Evolutionary conservation across 331 rosid genomes (phyloP).

Genomic region (Saraca asoca): DNA sequence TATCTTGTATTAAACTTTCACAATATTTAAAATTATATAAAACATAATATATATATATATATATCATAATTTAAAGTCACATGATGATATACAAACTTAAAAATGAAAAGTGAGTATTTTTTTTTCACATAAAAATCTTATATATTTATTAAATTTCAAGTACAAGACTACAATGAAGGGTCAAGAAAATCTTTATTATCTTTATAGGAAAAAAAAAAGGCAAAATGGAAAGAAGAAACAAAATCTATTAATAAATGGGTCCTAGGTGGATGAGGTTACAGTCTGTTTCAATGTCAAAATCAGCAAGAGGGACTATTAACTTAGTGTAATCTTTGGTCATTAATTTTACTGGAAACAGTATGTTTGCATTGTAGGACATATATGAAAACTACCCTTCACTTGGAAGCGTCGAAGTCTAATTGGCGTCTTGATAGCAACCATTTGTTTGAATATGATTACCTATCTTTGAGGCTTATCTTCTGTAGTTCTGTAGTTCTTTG

Average conservation of each 20-base stretch:
- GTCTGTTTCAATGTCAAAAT: constrained; percentile 8
- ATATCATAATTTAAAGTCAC: too few relatives aligned
- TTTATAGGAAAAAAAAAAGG: neutral
- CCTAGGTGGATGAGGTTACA: constrained; percentile 4
- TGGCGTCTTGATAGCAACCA: constrained; percentile 21
- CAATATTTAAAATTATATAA: too few relatives aligned
- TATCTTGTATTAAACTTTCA: too few relatives aligned
- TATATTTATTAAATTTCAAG: too few relatives aligned
- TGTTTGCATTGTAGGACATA: neutral
- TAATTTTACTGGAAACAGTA: too few relatives aligned
- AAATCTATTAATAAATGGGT: constrained; percentile 15
- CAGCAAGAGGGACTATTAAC: neutral
- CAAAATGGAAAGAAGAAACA: neutral
- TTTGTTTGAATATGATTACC: constrained; percentile 27
- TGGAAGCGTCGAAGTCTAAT: neutral
- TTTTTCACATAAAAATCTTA: too few relatives aligned
- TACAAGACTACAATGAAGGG: too few relatives aligned
- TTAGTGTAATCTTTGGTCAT: constrained; percentile 1
- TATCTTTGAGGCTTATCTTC: neutral
- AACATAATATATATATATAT: too few relatives aligned
- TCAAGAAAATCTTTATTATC: too few relatives aligned
- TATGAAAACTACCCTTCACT: neutral
- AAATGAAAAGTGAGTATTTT: too few relatives aligned
- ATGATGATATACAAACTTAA: too few relatives aligned
- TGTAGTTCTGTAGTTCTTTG: neutral